Percentiles rank a stretch among this genome's conserved stretches.
These are phyloP conservation scores for Calocybe gangraenosa DNA, from an alignment of 768 basidiomycete species.

Conservation along the genomic window DNA sequence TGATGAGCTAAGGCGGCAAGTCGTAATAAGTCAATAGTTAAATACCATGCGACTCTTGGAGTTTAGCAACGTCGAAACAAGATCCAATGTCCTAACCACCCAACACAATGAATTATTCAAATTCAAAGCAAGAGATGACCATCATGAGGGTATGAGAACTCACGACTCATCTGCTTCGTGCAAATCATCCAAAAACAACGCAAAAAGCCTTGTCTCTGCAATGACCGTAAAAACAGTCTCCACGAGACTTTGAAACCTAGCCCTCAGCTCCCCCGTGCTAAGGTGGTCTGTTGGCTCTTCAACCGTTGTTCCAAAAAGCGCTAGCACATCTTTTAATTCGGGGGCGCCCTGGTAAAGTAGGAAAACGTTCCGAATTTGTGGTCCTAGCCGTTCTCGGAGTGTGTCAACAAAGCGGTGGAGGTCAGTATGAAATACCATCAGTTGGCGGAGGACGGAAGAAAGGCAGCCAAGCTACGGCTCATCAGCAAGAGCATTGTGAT, in stretches of 20 bases:
- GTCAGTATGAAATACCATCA: slow-evolving; percentile 72
- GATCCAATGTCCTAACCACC: background rate
- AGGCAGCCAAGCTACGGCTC: slow-evolving; percentile 55
- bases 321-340: slow-evolving; percentile 61
- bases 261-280: slow-evolving; percentile 57
- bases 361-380: slow-evolving; percentile 65
- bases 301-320: slow-evolving; percentile 47
- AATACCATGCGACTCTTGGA: slow-evolving; percentile 61
- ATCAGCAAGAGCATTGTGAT: no score
- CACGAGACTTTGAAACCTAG: slow-evolving; percentile 66
- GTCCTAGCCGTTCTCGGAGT: slow-evolving; percentile 58
- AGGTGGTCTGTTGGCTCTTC: slow-evolving; percentile 51
- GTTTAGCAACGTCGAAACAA: slow-evolving; percentile 49
- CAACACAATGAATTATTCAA: background rate
- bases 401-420: slow-evolving; percentile 60
- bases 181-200: slow-evolving; percentile 68
- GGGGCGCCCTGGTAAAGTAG: slow-evolving; percentile 70
- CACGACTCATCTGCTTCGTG: slow-evolving; percentile 74
- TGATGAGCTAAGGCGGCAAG: background rate
- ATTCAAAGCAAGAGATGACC: no score
- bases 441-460: slow-evolving; percentile 66
- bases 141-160: slow-evolving; percentile 11
- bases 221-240: slow-evolving; percentile 68
- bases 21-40: slow-evolving; percentile 7
- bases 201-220: slow-evolving; percentile 66